Base-by-base conservation (phyloP, 1,284 basidiomycete genomes). In the Trametes pubescens region DNA sequence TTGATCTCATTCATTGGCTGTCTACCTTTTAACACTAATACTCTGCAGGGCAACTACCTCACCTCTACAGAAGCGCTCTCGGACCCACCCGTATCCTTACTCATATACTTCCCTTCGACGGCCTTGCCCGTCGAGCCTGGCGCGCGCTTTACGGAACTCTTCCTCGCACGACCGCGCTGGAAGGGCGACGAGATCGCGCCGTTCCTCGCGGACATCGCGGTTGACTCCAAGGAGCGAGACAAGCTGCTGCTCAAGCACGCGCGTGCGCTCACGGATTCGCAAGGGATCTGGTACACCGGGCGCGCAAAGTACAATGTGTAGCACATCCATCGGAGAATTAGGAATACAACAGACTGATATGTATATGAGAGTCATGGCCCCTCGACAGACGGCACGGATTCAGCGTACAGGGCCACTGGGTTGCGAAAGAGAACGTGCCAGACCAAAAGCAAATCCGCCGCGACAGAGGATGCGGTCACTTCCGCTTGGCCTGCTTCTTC, bases 191-290 rank as follows among this genome's bases (percentile, higher is more conserved):
- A 96, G 26, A 92, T 98, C 69, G 76, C 80, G 14, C 91, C 91
- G 0, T 98, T 96, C 77, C 78, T 98, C 14, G 78, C 82, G 9
- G 94, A 95, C 64, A 87, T 97, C 61, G 89, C 89, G 0, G 80
- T 94, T 11, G 88, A 93, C 73, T 80, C 80, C n/a, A 96, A 96
- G 77, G 94, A 94, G 69, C 81, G 91, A 51, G 95, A 98, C 72
- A 94, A 90, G 76, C 74, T 97, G 65, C 79, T 97, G 38, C 84
- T 94, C 51, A 97, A 95, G 78, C 93, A 91, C 74, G 92, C 94
- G 29, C 81, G 95, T 51, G 86, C 91, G 4, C 84, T 90, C 43
- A 92, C 89, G 61, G 90, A 92, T 58, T 69, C 80, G 0, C 81
- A 86, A 40, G 87, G 89, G n/a, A 74, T 85, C 56, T 91, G 84